These are phyloP conservation scores for Geranium incanum DNA, from an alignment of 441 rosid genomes.

Conservation along the genomic window DNA sequence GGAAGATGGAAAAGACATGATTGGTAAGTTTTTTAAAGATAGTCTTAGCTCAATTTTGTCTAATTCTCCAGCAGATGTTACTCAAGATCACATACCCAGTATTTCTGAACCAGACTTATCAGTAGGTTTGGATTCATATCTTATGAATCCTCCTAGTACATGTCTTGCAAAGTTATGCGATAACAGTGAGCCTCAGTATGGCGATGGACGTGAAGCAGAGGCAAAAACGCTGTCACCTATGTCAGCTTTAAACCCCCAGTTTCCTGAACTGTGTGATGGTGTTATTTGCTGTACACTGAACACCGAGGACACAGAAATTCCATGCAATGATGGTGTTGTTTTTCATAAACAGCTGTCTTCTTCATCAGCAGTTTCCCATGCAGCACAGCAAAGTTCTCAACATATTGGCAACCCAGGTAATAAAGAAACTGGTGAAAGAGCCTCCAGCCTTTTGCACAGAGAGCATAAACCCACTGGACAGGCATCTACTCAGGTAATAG, in stretches of 20 bases:
- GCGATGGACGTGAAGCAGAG: conserved; percentile 24
- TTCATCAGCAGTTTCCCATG: conserved; percentile 31
- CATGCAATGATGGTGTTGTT: conserved; percentile 63
- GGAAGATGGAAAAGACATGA: conserved; percentile 56
- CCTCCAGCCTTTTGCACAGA: conserved; percentile 23
- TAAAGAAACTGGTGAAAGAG: conserved; percentile 32
- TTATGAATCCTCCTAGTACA: conserved; percentile 24
- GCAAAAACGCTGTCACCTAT: conserved; percentile 23
- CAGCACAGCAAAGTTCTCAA: conserved; percentile 32
- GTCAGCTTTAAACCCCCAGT: conserved; percentile 32
- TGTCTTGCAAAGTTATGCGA: conserved; percentile 25
- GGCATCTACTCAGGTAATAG: conserved; percentile 32
- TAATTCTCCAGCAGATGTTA: conserved; percentile 45
- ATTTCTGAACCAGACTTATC: conserved; percentile 29
- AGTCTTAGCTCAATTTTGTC: conserved; percentile 58
- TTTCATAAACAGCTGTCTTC: conserved; percentile 26
- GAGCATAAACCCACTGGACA: conserved; percentile 35
- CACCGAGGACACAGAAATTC: conserved; percentile 69
- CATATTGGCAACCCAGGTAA: conserved; percentile 31
- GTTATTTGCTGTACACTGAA: conserved; percentile 47
- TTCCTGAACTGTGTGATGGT: conserved; percentile 42
- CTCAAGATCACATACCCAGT: conserved; percentile 28
- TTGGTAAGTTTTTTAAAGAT: conserved; percentile 57
- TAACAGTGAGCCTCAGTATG: conserved; percentile 23
- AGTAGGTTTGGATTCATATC: conserved; percentile 22